Evolutionary conservation across 805 yeast genomes (phyloP), one percentile per base, ranked within the genome.

Genomic region (Monosporozyma solicola): DNA sequence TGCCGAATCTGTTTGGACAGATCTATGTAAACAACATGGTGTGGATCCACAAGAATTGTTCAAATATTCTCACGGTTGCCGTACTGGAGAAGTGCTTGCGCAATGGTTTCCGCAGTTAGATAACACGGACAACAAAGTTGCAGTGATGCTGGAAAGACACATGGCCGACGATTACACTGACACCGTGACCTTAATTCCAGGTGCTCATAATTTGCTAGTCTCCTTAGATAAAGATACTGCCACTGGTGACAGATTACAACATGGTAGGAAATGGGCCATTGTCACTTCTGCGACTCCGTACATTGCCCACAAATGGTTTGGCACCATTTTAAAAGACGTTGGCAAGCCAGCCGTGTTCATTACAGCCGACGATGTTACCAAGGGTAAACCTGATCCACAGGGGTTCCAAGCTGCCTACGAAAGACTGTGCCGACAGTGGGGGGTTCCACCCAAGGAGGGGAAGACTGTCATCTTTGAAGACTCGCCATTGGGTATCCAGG

Each of bases 361-460:
- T 61, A 84, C 92, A 37, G 90, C 89, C 39, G 87, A 80, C 66
- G 80, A 80, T 66, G 91, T 86, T 57, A 68, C 73, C 49, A 73
- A 74, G 59, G 94, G 94, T 58, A 87, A 87, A 74, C 95, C 95
- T 20, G 78, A 85, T 70, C 95, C 95, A 7, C 81, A 81, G 71
- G 92, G 94, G 47, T 87, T 85, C 72, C 71, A 74, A 48, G 60
- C 68, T 56, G 87, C 85, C 48, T 61, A 67, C 43, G 80, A 78
- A 51, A 80, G 76, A 56, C 74, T 90, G 59, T 75, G 87, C 53
- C 54, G 60, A 51, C 58, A 61, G 7, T 53, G 55, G 35, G 57
- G 59, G 43, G 61, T 60, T 24, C 25, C 37, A 6, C 9, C 37
- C 6, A 52, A 61, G 2, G 54, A 58, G 4, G 66, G 54, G 10